Base-by-base conservation (phyloP, 2,329 filamentous ascomycete species). In the Alternaria tenuissima region DNA sequence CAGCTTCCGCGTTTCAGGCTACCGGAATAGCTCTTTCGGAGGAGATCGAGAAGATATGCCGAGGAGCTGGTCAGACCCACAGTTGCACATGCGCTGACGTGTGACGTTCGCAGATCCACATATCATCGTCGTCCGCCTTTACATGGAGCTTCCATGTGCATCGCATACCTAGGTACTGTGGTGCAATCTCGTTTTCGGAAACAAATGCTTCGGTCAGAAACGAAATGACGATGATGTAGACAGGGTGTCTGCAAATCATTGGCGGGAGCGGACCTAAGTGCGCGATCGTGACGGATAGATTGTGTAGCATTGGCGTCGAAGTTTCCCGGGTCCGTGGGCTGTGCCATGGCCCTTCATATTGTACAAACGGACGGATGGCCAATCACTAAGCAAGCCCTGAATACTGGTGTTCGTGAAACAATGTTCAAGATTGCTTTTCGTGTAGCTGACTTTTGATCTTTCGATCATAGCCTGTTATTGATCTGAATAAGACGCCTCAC, bases 211-310 rank as follows among this genome's bases (percentile, higher is more conserved):
- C 32, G 46, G 34, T 46, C 24, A 59, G 28, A 57, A 59, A 56
- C 56, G 43, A 62, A 54, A 66, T 67, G 57, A 63, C 51, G 52
- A 66, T 62, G 54, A 59, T 61, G 55, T 52, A 57, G 24, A 59
- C 39, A 44, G 47, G 55, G 46, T 46, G 18, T 54, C 24, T 46
- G 43, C 41, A 36, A 57, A 57, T 64, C 55, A 52, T 62, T 59
- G 57, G 62, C 60, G 63, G 47, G 48, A 55, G 59, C 52, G 57
- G 26, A 49, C 57, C 58, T 26, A 48, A 52, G 28, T 58, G 46
- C 54, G 56, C 57, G 49, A 60, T 59, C 49, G 59, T 52, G 46
- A 52, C 63, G 61, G 55, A 62, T 75, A 73, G 49, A 73, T 74
- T 72, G 58, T 55, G 39, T 66, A 57, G 64, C 61, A 67, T 68